phyloP scores from a whole-genome alignment of 495 filamentous ascomycete genomes.

The Lentithecium fluviatile region DNA sequence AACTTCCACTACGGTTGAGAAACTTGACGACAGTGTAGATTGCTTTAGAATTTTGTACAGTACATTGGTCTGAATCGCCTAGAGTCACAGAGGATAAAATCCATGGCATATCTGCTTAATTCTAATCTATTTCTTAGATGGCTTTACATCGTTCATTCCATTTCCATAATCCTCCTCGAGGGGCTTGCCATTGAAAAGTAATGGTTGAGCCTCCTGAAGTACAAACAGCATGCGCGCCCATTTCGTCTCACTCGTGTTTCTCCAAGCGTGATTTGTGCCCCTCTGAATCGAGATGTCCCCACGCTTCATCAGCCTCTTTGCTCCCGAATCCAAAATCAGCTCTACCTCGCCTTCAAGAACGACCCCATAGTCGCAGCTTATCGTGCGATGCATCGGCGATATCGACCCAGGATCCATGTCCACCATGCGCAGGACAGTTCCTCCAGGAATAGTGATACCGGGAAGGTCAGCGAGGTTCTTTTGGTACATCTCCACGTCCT shows the following conservation, averaged over 20 bases:
- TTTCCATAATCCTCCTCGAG: slow-evolving; percentile 14
- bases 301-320: slow-evolving; percentile 34
- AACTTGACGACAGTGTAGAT: no score
- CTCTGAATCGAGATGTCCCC: slow-evolving; percentile 39
- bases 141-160: no score
- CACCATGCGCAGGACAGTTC: slow-evolving; percentile 18
- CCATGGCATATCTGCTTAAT: no score
- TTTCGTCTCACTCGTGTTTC: slow-evolving; percentile 41
- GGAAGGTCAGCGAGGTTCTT: slow-evolving; percentile 8
- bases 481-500: slow-evolving; percentile 17
- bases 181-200: background rate
- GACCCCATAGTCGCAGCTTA: slow-evolving; percentile 40
- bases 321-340: slow-evolving; percentile 37
- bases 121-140: no score
- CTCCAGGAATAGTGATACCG: slow-evolving; percentile 16
- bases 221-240: slow-evolving; percentile 12
- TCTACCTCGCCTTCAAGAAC: slow-evolving; percentile 41
- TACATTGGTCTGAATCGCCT: no score
- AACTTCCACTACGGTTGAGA: no score
- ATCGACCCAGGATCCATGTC: slow-evolving; percentile 33
- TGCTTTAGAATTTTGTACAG: no score
- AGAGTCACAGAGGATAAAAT: no score
- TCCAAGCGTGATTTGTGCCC: slow-evolving; percentile 40
- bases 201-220: background rate
- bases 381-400: slow-evolving; percentile 40